Base-by-base conservation (phyloP, 139 green algal genomes). In the Chlamydomonas applanata region DNA sequence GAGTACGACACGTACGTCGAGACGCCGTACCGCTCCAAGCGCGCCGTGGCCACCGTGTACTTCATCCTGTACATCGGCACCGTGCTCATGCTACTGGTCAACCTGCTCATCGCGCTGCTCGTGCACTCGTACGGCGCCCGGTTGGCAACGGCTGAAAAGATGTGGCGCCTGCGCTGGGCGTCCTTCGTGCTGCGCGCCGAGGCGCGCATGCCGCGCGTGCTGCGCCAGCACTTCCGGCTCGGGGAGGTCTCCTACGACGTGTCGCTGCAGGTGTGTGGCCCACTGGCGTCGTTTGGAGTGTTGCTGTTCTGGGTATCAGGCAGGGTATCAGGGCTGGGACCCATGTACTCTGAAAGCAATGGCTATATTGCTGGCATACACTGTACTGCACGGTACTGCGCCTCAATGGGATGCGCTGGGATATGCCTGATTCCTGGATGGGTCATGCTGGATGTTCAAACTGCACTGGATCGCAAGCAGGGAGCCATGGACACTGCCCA, bases 51-150 rank as follows among this genome's bases (percentile, higher is more conserved):
- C 57, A 86, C 79, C 25, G 74, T 83, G 30, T 83, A 83, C 69
- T 90, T 85, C 53, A 29, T 90, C 19, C 20, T 80, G 35, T 90
- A 90, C 72, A 52, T 90, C n/a, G 76, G 44, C 11, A 59, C 79
- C 0, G 68, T 79, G 56, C 44, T 85, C 54, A 69, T 88, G 46
- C 79, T 90, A 68, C 79, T 88, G 19, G 5, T 76, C 29, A 86
- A 83, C 56, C 33, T 88, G 27, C 71, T 90, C n/a, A 81, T 62
- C 34, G 81, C 78, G 52, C 78, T 76, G 69, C 36, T 85, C 24
- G 22, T 80, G 22, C 49, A 71, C 22, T 61, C 57, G 4, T 81
- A 60, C 30, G n/a, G 29, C 33, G 30, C 32, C 45, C 22, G 53
- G 52, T 19, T 74, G 36, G 59, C 33, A 3, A 29, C 45, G 24